Conservation (phyloP, 148 eudicot species). For the Chenopodium suecicum region DNA sequence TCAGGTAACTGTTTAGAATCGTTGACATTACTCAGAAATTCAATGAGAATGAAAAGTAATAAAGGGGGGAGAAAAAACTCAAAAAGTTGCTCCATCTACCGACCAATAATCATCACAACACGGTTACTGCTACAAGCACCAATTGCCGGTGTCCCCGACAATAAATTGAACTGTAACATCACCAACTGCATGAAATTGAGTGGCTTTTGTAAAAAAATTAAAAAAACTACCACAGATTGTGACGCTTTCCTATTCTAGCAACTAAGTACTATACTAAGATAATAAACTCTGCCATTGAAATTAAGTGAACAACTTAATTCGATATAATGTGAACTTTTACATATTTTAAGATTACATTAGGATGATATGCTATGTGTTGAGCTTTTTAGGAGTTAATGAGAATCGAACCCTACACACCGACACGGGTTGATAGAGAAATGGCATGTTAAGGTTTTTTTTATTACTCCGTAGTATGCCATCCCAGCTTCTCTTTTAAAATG, state of each 20-base stretch:
- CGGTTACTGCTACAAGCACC: conserved; percentile 6
- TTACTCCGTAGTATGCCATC: too few species aligned
- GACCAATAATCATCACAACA: conserved; percentile 4
- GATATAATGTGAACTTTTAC: too few species aligned
- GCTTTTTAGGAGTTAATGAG: too few species aligned
- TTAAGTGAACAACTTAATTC: background rate
- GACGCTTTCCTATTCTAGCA: background rate
- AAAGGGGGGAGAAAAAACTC: background rate
- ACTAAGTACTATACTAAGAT: background rate
- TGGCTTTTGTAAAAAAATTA: background rate
- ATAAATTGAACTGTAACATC: background rate
- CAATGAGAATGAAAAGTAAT: background rate
- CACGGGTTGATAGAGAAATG: too few species aligned
- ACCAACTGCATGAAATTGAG: background rate
- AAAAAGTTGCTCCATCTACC: background rate
- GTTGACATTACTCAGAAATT: background rate
- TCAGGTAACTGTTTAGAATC: background rate
- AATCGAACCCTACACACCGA: too few species aligned
- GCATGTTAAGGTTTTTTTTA: too few species aligned
- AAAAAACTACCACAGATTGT: background rate
- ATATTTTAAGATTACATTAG: too few species aligned
- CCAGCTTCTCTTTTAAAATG: too few species aligned
- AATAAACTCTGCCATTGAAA: background rate
- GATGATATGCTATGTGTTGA: too few species aligned
- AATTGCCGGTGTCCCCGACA: background rate